Evolutionary conservation across 441 rosid genomes (phyloP).

Genomic region (Gossypium trilobum): DNA sequence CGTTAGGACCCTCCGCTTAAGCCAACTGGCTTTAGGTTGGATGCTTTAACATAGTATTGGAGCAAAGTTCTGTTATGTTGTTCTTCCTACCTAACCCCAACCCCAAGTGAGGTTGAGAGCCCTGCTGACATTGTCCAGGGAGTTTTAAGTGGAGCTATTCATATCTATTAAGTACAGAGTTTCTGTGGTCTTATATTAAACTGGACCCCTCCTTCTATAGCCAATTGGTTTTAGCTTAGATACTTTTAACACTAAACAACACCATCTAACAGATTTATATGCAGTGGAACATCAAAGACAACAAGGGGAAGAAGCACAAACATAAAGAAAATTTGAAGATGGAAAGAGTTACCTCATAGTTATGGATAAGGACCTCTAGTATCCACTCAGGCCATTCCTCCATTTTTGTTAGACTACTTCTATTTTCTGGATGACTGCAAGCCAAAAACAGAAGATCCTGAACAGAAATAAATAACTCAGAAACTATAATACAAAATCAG

Average conservation of each 20-base stretch:
- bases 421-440: conserved; percentile 98
- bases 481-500: conserved; percentile 23
- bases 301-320: background rate
- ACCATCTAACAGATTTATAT: background rate
- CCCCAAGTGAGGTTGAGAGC: background rate
- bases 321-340: conserved; percentile 8
- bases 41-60: background rate
- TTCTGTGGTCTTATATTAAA: background rate
- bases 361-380: conserved; percentile 76
- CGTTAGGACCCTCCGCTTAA: background rate
- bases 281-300: background rate
- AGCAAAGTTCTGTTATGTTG: background rate
- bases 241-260: conserved; percentile 1
- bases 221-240: background rate
- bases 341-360: conserved; percentile 61
- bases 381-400: conserved; percentile 99
- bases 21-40: background rate
- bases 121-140: background rate
- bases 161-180: background rate
- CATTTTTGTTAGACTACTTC: conserved; percentile 81
- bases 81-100: background rate
- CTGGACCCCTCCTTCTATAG: background rate
- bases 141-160: background rate
- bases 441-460: conserved; percentile 99
- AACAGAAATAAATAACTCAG: conserved; percentile 52